phyloP scores from a whole-genome alignment of 306 rosid species.

The Urtica urens region DNA sequence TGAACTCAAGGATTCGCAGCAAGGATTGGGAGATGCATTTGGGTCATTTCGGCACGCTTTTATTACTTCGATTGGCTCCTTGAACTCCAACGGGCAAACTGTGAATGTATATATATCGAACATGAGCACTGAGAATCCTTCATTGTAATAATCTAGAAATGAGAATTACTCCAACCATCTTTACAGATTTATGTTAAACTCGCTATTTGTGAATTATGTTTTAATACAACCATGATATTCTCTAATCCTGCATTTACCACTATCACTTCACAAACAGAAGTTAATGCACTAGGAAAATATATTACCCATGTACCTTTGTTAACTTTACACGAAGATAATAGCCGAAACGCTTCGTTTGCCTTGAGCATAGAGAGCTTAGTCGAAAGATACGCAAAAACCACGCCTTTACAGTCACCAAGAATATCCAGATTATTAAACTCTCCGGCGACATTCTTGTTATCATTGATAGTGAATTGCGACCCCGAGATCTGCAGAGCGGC shows the following conservation, averaged over 20 bases:
- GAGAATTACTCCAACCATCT: no score
- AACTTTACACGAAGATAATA: constrained; percentile 90
- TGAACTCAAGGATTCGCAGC: constrained; percentile 78
- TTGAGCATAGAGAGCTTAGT: constrained; percentile 48
- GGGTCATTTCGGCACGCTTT: constrained; percentile 59
- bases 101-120: no score
- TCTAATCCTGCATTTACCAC: no score
- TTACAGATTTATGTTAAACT: no score
- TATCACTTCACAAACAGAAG: no score
- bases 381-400: constrained; percentile 85
- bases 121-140: no score
- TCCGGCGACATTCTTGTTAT: constrained; percentile 34
- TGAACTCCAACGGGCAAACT: constrained; percentile 89
- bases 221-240: no score
- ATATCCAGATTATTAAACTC: constrained; percentile 47
- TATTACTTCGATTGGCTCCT: constrained; percentile 72
- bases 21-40: constrained; percentile 93
- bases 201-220: no score
- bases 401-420: constrained; percentile 80
- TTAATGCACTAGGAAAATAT: no score
- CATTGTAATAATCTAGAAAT: no score
- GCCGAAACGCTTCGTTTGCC: constrained; percentile 63
- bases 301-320: constrained; percentile 57
- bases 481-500: constrained; percentile 85
- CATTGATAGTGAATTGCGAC: constrained; percentile 35